Evolutionary conservation across 768 basidiomycete genomes (phyloP).

Genomic region (Hericium coralloides): DNA sequence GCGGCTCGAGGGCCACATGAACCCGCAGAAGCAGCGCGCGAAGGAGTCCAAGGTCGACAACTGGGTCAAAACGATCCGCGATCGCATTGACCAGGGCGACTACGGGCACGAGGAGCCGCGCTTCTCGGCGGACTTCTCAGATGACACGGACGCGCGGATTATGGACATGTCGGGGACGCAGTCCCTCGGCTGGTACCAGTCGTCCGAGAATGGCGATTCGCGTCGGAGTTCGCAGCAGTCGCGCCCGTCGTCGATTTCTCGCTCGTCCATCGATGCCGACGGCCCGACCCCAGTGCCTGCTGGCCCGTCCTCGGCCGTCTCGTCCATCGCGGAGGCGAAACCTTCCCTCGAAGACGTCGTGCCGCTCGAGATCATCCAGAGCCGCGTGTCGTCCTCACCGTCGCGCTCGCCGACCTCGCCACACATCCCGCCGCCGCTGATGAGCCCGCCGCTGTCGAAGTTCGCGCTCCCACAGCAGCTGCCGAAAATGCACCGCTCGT

Average conservation of each 20-base stretch:
- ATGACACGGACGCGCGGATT: constrained; percentile 1
- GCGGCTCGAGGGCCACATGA: constrained; percentile 80
- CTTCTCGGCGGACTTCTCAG: constrained; percentile 39
- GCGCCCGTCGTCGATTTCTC: constrained; percentile 3
- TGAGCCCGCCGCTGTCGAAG: constrained; percentile 1
- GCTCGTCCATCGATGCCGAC: not conserved
- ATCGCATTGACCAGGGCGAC: constrained; percentile 55
- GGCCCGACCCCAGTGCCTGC: constrained; percentile 3
- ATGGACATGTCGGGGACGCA: not conserved
- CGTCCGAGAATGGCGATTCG: constrained; percentile 6
- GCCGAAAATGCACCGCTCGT: constrained; percentile 52
- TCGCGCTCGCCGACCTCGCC: constrained; percentile 24
- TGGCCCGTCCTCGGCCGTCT: not conserved
- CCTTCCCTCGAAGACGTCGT: constrained; percentile 53
- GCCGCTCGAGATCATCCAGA: constrained; percentile 57
- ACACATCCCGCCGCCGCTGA: constrained; percentile 14
- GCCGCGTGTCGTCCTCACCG: constrained; percentile 35
- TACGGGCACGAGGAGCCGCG: constrained; percentile 55
- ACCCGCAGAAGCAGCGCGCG: constrained; percentile 57
- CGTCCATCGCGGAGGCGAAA: constrained; percentile 32
- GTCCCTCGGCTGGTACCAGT: not conserved
- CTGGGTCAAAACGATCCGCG: constrained; percentile 69
- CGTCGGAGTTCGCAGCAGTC: constrained; percentile 3
- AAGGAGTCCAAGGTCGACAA: constrained; percentile 73
- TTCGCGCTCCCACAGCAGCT: not conserved